A percentile compares a stretch with the other conserved stretches of the same genome.
These are phyloP conservation scores for Castanea sativa DNA, from an alignment of 306 rosid genomes.

Conservation along the genomic window DNA sequence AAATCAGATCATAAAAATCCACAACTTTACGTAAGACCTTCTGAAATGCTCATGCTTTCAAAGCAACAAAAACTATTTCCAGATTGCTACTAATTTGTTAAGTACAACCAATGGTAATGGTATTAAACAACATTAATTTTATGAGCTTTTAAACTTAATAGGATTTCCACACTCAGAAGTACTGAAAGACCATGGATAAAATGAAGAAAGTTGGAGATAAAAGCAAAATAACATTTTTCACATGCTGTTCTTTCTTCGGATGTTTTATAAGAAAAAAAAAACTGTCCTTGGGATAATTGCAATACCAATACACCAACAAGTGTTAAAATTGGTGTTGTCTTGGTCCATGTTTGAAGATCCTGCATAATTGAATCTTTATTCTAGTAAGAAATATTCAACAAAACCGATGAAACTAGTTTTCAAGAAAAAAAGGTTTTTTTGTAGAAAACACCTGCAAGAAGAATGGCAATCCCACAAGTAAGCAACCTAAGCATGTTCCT, in stretches of 20 bases:
- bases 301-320: conserved; percentile 78
- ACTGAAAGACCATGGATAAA: background rate
- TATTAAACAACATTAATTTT: background rate
- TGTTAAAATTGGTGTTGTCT: conserved; percentile 48
- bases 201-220: background rate
- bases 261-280: background rate
- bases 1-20: background rate
- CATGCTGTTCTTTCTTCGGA: background rate
- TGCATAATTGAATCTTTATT: conserved; percentile 23
- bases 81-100: background rate
- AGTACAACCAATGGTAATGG: background rate
- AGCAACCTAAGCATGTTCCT: conserved; percentile 77
- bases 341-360: conserved; percentile 36
- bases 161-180: background rate
- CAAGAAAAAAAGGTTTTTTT: conserved; percentile 1
- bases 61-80: background rate
- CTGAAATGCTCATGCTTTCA: background rate
- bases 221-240: background rate
- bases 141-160: background rate
- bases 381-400: background rate
- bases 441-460: conserved; percentile 48
- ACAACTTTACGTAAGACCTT: too few relatives aligned
- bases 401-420: background rate
- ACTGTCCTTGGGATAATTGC: background rate
- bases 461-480: conserved; percentile 55